These are phyloP conservation scores for Syzygium aqueum DNA, from an alignment of 345 rosid genomes.

Conservation along the genomic window DNA sequence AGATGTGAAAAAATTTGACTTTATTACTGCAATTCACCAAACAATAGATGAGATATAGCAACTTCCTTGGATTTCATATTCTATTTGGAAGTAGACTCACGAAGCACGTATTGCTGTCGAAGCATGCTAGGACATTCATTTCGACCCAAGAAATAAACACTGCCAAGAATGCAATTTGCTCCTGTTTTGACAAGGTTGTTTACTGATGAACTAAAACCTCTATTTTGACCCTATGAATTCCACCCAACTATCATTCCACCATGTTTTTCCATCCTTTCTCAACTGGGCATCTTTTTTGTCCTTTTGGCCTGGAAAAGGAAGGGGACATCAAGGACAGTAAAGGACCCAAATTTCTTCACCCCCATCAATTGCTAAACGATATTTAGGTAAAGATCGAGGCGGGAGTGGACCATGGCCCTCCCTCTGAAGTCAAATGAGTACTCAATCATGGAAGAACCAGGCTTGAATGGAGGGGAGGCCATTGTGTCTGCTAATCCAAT, in stretches of 20 bases:
- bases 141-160: background rate
- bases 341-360: background rate
- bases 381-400: background rate
- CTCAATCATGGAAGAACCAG: conserved; percentile 14
- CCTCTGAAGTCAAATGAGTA: background rate
- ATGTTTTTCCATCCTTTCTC: background rate
- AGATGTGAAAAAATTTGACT: too few relatives aligned
- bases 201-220: background rate
- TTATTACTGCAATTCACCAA: too few relatives aligned
- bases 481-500: background rate
- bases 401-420: background rate
- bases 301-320: background rate
- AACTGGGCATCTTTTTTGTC: background rate
- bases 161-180: background rate
- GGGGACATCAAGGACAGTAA: background rate
- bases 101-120: background rate
- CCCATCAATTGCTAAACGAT: background rate
- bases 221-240: background rate
- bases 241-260: background rate
- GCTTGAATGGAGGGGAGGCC: conserved; percentile 9
- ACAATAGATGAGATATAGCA: too few relatives aligned
- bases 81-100: background rate
- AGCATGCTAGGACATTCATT: background rate
- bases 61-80: too few relatives aligned
- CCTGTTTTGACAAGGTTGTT: background rate